A percentile compares a stretch with the other conserved stretches of the same genome.
These are phyloP conservation scores for Camellia oleifera DNA, from an alignment of 179 eudicot genomes.

Conservation along the genomic window DNA sequence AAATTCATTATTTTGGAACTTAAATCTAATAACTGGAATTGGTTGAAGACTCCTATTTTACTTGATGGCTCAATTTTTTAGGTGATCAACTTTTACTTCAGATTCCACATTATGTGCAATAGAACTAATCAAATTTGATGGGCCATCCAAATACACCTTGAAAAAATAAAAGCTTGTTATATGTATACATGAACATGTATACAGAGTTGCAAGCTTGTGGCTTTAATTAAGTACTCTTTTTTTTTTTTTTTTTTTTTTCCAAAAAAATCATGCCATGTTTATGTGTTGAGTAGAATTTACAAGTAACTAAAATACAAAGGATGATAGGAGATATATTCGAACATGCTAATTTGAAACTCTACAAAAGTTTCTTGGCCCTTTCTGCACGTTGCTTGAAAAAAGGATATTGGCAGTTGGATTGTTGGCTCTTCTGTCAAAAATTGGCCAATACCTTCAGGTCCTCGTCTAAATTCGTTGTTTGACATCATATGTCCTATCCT, in stretches of 20 bases:
- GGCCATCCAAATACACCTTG: background rate
- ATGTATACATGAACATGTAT: background rate
- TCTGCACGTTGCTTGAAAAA: background rate
- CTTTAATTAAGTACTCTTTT: background rate
- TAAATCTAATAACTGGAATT: background rate
- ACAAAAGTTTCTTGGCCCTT: no score
- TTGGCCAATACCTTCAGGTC: background rate
- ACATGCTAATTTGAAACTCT: background rate
- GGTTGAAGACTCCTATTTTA: constrained; percentile 3
- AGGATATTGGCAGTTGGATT: background rate
- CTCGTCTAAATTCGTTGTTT: background rate
- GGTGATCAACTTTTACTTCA: background rate
- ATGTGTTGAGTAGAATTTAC: background rate
- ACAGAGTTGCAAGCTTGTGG: background rate
- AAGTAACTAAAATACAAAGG: background rate
- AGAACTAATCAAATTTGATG: background rate
- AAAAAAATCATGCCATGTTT: background rate
- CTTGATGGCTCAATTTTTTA: background rate
- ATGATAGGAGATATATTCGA: background rate
- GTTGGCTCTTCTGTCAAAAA: background rate
- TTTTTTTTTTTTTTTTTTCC: background rate
- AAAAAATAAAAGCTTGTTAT: background rate
- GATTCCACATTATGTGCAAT: background rate
- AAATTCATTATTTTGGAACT: background rate
- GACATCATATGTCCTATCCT: background rate